Evolutionary conservation across 2,329 filamentous ascomycete species (phyloP).

Genomic region (Aspergillus candidus): DNA sequence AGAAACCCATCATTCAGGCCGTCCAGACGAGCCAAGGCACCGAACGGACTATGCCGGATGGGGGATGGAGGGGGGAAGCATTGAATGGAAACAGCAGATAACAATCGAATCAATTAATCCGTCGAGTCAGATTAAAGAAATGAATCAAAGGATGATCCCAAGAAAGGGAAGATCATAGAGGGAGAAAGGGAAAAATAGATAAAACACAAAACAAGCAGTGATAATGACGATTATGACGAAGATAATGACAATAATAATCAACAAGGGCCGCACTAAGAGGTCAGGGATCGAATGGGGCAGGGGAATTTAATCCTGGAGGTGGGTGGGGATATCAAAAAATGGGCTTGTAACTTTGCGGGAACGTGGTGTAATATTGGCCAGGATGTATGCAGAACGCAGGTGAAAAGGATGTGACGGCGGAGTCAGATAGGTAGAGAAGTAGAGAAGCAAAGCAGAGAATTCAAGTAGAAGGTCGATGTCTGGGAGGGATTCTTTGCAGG

Average conservation of each 20-base stretch:
- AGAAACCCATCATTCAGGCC: constrained; percentile 24
- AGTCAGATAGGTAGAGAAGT: not conserved
- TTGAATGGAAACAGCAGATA: too few relatives aligned
- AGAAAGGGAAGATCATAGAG: constrained; percentile 1
- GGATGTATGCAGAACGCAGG: constrained; percentile 33
- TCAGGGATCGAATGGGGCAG: constrained; percentile 9
- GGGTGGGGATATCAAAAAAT: constrained; percentile 25
- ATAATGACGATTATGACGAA: constrained; percentile 10
- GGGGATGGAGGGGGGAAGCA: constrained; percentile 9
- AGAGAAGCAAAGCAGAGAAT: not conserved
- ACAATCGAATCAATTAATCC: too few relatives aligned
- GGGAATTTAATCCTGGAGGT: constrained; percentile 12
- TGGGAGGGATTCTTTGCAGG: constrained; percentile 19
- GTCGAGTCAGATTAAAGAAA: too few relatives aligned
- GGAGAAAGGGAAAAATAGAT: constrained; percentile 2
- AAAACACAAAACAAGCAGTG: constrained; percentile 6
- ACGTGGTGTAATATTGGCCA: constrained; percentile 35
- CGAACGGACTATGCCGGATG: constrained; percentile 12
- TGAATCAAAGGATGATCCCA: too few relatives aligned
- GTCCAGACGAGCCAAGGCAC: constrained; percentile 9
- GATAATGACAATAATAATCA: constrained; percentile 5
- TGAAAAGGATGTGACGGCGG: constrained; percentile 22
- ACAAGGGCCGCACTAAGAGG: constrained; percentile 13
- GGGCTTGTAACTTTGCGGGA: constrained; percentile 32
- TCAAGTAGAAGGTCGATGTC: not conserved